Percentiles rank a stretch among this genome's conserved stretches.
Evolutionary conservation across 164 flowering plant species (phyloP).

Genomic region (Pachysandra terminalis): DNA sequence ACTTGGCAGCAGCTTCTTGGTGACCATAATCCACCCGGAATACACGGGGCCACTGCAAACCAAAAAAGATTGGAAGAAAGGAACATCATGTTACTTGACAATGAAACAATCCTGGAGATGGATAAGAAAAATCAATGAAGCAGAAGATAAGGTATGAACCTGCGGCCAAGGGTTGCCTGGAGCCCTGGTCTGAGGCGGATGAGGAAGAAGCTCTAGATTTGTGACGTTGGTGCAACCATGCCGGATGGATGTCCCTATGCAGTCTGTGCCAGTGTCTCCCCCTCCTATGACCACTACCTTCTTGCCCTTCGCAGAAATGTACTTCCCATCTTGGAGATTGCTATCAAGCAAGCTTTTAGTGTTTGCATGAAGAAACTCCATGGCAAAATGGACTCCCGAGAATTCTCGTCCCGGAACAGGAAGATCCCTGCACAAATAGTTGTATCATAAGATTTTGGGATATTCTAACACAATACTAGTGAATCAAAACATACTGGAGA

Average conservation of each 20-base stretch:
- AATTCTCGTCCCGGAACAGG: slow-evolving; percentile 91
- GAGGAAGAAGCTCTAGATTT: slow-evolving; percentile 89
- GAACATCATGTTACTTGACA: background rate
- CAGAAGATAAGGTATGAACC: slow-evolving; percentile 31
- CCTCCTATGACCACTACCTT: slow-evolving; percentile 98
- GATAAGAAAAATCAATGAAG: no score
- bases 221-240: slow-evolving; percentile 81
- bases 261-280: slow-evolving; percentile 99
- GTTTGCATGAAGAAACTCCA: slow-evolving; percentile 97
- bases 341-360: slow-evolving; percentile 97
- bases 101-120: no score
- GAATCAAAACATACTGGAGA: background rate
- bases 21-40: slow-evolving; percentile 99
- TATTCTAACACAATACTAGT: background rate
- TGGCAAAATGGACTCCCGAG: slow-evolving; percentile 87
- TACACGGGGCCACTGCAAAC: slow-evolving; percentile 89
- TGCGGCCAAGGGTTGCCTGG: slow-evolving; percentile 99
- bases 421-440: slow-evolving; percentile 66
- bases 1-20: slow-evolving; percentile 88
- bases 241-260: slow-evolving; percentile 92
- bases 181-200: slow-evolving; percentile 81
- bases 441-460: background rate
- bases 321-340: slow-evolving; percentile 78
- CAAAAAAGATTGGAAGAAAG: background rate
- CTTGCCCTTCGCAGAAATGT: slow-evolving; percentile 94